phyloP scores from a whole-genome alignment of 495 filamentous ascomycete genomes.

The Talaromyces stipitatus region DNA sequence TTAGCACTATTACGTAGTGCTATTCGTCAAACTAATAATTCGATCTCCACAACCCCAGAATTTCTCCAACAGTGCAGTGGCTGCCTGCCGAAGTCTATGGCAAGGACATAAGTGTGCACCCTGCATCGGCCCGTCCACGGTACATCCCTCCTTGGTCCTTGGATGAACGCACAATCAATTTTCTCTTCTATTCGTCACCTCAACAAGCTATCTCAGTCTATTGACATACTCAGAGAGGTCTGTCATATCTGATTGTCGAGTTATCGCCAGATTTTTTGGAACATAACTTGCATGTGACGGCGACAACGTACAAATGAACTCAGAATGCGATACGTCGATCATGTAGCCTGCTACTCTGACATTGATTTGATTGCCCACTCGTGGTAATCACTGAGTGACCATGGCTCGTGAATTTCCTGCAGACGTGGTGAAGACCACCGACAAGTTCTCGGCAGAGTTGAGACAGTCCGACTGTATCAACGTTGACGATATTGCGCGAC shows the following conservation, averaged over 20 bases:
- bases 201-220: neutral
- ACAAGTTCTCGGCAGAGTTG: neutral
- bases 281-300: neutral
- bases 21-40: neutral
- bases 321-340: neutral
- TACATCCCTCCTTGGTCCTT: neutral
- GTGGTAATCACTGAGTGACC: neutral
- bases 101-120: neutral
- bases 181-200: neutral
- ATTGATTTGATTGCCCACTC: neutral
- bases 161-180: neutral
- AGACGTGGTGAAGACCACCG: slow-evolving; percentile 1
- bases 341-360: neutral
- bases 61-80: slow-evolving; percentile 3
- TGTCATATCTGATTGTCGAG: neutral
- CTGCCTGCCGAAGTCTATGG: slow-evolving; percentile 1
- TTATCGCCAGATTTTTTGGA: neutral
- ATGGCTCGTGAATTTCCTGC: neutral
- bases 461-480: slow-evolving; percentile 17
- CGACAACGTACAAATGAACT: neutral
- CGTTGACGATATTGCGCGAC: slow-evolving; percentile 27
- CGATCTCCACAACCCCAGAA: slow-evolving; percentile 1
- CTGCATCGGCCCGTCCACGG: slow-evolving; percentile 1
- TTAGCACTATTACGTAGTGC: neutral
- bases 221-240: neutral